Evolutionary conservation across 306 rosid species (phyloP).

Genomic region (Begonia masoniana): DNA sequence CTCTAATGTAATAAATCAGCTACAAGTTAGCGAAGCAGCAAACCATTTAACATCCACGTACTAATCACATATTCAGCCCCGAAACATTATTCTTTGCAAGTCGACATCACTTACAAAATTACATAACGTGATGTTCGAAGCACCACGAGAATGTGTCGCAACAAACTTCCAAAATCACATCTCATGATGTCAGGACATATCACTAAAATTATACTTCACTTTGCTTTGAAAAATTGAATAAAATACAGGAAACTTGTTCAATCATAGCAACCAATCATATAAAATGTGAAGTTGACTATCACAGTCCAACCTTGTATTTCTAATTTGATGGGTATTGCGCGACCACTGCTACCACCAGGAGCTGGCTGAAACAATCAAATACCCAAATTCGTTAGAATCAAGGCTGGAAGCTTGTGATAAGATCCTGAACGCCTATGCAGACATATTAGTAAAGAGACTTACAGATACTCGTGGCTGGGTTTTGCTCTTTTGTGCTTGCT

Average conservation of each 20-base stretch:
- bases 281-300: no score
- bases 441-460: constrained; percentile 19
- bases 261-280: no score
- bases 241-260: neutral
- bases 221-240: no score
- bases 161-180: no score
- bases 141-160: no score
- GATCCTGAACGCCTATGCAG: constrained; percentile 1
- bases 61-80: neutral
- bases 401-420: constrained; percentile 4
- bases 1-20: constrained; percentile 5
- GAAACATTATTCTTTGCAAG: no score
- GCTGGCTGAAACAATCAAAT: constrained; percentile 31
- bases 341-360: constrained; percentile 48
- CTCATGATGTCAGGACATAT: no score
- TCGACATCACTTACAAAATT: no score
- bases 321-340: constrained; percentile 34
- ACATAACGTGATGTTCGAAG: no score
- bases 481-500: constrained; percentile 72
- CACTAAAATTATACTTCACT: no score
- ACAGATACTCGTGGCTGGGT: constrained; percentile 42
- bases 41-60: neutral
- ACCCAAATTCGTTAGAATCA: constrained; percentile 18
- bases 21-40: constrained; percentile 6
- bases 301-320: constrained; percentile 45